Conservation (phyloP, 768 basidiomycete genomes). For the Lactifluus piperatus region DNA sequence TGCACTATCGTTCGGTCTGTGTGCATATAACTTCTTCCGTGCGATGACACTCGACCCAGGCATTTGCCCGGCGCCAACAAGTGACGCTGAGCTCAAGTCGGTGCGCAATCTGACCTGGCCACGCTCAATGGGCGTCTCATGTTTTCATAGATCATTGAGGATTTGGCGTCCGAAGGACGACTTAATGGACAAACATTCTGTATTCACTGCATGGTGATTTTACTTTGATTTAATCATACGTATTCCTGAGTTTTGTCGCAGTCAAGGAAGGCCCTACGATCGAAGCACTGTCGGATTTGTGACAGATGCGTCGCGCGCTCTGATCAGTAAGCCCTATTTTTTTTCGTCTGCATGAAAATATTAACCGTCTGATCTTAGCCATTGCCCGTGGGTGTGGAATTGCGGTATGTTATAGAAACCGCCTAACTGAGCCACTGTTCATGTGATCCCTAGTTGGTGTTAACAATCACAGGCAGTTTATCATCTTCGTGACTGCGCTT, state of each 20-base stretch:
- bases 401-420: conserved; percentile 53
- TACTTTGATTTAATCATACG: no score
- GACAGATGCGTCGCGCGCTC: conserved; percentile 83
- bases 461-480: conserved; percentile 93
- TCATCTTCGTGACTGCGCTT: conserved; percentile 83
- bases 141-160: conserved; percentile 67
- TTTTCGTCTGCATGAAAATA: neutral
- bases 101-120: conserved; percentile 38
- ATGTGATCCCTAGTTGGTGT: conserved; percentile 55
- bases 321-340: conserved; percentile 66
- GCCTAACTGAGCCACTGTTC: neutral
- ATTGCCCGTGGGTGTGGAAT: conserved; percentile 99
- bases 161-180: conserved; percentile 76
- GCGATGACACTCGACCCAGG: conserved; percentile 87
- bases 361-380: conserved; percentile 38
- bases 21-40: conserved; percentile 86
- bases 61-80: conserved; percentile 68
- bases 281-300: conserved; percentile 92
- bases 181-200: conserved; percentile 97
- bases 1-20: conserved; percentile 57
- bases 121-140: no score
- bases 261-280: conserved; percentile 85
- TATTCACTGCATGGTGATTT: conserved; percentile 87
- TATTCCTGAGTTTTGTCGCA: conserved; percentile 23
- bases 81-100: conserved; percentile 80